These are phyloP conservation scores for Syzygium syzygioides DNA, from an alignment of 441 rosid species.

Conservation along the genomic window DNA sequence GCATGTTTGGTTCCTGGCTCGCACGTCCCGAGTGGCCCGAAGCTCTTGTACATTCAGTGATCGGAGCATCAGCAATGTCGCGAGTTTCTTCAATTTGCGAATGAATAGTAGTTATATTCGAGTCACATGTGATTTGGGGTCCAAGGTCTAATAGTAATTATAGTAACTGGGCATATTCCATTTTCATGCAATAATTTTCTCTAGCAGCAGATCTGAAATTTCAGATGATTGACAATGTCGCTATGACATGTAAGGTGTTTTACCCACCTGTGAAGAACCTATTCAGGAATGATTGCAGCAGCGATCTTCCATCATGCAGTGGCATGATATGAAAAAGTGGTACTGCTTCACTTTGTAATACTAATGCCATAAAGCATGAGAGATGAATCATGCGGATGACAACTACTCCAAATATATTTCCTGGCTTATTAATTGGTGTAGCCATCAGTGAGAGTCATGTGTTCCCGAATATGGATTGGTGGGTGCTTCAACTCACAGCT, in stretches of 20 bases:
- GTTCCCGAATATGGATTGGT: not conserved
- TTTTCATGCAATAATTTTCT: not conserved
- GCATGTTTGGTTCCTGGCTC: constrained; percentile 27
- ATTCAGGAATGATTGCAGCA: not conserved
- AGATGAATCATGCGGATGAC: not conserved
- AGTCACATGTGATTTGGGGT: not conserved
- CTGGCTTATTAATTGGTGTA: not conserved
- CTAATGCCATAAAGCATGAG: not conserved
- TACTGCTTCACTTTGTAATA: not conserved
- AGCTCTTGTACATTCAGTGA: constrained; percentile 33
- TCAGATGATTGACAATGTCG: not conserved
- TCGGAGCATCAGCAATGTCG: not conserved
- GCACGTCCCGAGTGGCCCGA: constrained; percentile 24
- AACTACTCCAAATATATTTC: not conserved
- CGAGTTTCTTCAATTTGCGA: not conserved
- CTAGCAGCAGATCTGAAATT: not conserved
- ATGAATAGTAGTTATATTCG: not conserved
- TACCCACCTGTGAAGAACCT: not conserved
- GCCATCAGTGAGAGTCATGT: not conserved
- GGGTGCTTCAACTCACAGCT: not conserved
- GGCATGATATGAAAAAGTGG: not conserved
- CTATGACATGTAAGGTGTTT: not conserved
- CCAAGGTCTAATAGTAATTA: not conserved
- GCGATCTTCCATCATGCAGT: not conserved
- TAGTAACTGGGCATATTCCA: not conserved